Base-by-base conservation (phyloP, 805 yeast species). In the Yamadazyma phyllophila region DNA sequence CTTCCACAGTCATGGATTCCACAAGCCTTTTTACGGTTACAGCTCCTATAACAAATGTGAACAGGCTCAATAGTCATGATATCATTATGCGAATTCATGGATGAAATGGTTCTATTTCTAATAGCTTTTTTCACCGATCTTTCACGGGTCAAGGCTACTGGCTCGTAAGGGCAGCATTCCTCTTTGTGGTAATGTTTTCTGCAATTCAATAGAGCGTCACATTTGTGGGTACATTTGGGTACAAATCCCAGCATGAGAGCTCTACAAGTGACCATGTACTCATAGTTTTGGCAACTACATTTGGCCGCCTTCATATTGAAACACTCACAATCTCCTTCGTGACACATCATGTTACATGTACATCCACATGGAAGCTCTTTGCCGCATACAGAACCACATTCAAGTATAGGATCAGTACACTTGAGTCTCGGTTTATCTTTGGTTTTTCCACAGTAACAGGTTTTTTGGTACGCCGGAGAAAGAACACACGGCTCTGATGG, bases 391-490 rank as follows among this genome's bases (percentile, higher is more conserved):
- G 71, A 57, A 6, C 73, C 81, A 67, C 97, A 90, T 8, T 83
- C 80, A 3, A 96, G 94, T 31, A 89, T 74, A 1, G 89, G 85
- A 51, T 88, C 96, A 1, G 85, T 71, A 64, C 97, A 90, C 26
- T 72, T 65, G 0, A 53, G 54, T 51, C 97, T 74, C 10, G 65
- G 61, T 11, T 76, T 47, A 1, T 69, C 69, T 1, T 58, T 58
- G 2, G 81, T 75, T 56, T 84, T 82, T 1, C 96, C 96, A 71
- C 97, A 90, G 31, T 84, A 85, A 65, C 97, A 90, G 1, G 79
- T 76, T 24, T 69, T 77, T n/a, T 83, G 62, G 1, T 66, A 51
- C 13, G 71, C 66, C 0, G 96, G 96, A 4, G 86, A 70, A 36
- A 71, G 67, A 10, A 84, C 85, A 65, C 97, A 90, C 20, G 48